Percentiles rank a stretch among this genome's conserved stretches.
Evolutionary conservation across 208 protist genomes (phyloP).

Genomic region (Leishmania amazonensis): DNA sequence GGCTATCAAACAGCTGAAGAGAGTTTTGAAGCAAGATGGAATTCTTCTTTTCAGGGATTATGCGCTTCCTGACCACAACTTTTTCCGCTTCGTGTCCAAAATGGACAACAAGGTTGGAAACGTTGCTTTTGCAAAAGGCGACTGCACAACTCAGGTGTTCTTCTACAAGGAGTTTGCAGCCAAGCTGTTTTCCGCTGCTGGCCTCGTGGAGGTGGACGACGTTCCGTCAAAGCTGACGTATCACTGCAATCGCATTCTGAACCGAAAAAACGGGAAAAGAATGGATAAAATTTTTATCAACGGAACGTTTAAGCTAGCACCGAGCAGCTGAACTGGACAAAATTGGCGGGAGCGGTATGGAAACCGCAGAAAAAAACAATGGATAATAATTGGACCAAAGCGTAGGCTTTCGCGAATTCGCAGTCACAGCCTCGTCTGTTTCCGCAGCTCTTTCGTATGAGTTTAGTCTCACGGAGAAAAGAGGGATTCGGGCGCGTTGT

Average conservation of each 20-base stretch:
- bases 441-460: background rate
- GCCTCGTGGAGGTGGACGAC: slow-evolving; percentile 46
- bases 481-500: background rate
- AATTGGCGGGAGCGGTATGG: no score
- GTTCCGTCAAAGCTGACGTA: slow-evolving; percentile 38
- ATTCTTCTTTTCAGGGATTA: slow-evolving; percentile 80
- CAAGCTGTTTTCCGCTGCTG: slow-evolving; percentile 46
- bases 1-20: slow-evolving; percentile 43
- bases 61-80: slow-evolving; percentile 77
- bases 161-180: slow-evolving; percentile 60
- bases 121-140: slow-evolving; percentile 66
- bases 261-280: slow-evolving; percentile 78
- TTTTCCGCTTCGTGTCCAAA: slow-evolving; percentile 76
- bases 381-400: background rate
- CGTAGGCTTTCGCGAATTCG: background rate
- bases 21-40: slow-evolving; percentile 48
- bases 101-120: slow-evolving; percentile 24
- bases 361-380: background rate
- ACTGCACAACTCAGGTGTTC: slow-evolving; percentile 77
- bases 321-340: background rate
- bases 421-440: background rate
- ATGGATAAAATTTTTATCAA: slow-evolving; percentile 93
- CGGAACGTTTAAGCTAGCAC: slow-evolving; percentile 49
- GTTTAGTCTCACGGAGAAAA: background rate
- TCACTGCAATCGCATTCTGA: slow-evolving; percentile 85